Percentiles rank a stretch among this genome's conserved stretches.
phyloP scores from a whole-genome alignment of 2,329 filamentous ascomycete species.

The Penicillium expansum region DNA sequence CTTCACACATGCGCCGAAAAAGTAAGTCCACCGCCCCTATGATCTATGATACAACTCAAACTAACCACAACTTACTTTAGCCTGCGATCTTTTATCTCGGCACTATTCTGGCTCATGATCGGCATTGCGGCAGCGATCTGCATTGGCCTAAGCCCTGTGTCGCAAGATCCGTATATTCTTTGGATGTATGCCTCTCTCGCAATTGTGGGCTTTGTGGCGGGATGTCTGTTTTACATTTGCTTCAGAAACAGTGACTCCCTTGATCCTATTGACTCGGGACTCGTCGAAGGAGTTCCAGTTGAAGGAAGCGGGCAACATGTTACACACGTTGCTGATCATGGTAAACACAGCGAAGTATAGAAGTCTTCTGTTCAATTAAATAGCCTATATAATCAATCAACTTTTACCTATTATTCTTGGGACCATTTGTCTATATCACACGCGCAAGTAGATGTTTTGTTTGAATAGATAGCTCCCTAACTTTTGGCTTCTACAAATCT shows the following conservation, averaged over 20 bases:
- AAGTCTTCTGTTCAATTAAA: background rate
- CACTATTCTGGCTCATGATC: constrained; percentile 20
- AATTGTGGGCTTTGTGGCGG: too few relatives aligned
- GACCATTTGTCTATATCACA: too few relatives aligned
- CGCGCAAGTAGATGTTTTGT: too few relatives aligned
- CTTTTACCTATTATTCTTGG: background rate
- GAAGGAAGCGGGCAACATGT: background rate
- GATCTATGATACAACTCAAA: too few relatives aligned
- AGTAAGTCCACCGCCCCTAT: too few relatives aligned
- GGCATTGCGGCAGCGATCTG: constrained; percentile 21
- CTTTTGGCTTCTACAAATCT: too few relatives aligned
- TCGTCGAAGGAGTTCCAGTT: constrained; percentile 1
- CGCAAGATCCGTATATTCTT: constrained; percentile 18
- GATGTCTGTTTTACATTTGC: constrained; percentile 15
- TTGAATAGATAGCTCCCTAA: too few relatives aligned
- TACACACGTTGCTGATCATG: background rate
- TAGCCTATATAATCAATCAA: background rate
- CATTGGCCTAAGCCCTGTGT: constrained; percentile 20
- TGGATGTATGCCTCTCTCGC: constrained; percentile 24
- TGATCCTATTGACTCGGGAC: background rate
- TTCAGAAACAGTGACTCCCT: constrained; percentile 9
- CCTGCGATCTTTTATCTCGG: constrained; percentile 19
- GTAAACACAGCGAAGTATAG: background rate
- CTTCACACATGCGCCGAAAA: too few relatives aligned
- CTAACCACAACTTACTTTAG: background rate